Percentiles rank a stretch among this genome's conserved stretches.
phyloP scores from a whole-genome alignment of 768 basidiomycete species.

The Pleurotus tuoliensis region DNA sequence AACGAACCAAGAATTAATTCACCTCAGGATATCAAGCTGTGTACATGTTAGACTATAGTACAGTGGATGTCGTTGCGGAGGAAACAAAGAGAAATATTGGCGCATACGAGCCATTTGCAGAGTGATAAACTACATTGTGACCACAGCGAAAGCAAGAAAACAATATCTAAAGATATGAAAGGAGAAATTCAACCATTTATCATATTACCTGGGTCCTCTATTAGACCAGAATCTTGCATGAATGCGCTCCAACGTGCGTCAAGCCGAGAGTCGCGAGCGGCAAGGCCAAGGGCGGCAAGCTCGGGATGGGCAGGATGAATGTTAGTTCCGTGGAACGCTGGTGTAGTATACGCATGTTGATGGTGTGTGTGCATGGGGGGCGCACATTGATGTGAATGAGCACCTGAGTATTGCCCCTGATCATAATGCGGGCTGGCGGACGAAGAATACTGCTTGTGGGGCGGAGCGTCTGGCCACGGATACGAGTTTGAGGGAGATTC shows the following conservation, averaged over 20 bases:
- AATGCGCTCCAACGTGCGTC: slow-evolving; percentile 61
- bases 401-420: not conserved
- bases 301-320: slow-evolving; percentile 32
- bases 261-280: slow-evolving; percentile 48
- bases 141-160: too few relatives aligned
- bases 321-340: slow-evolving; percentile 9
- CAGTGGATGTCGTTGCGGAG: too few relatives aligned
- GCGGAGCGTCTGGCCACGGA: not conserved
- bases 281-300: slow-evolving; percentile 58
- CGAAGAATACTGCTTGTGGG: too few relatives aligned
- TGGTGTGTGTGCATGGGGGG: slow-evolving; percentile 10
- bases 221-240: slow-evolving; percentile 51
- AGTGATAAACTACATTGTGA: too few relatives aligned
- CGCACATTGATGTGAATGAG: not conserved
- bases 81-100: too few relatives aligned
- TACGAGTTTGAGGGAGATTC: not conserved
- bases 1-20: slow-evolving; percentile 12
- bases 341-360: slow-evolving; percentile 8
- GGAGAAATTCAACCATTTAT: slow-evolving; percentile 8
- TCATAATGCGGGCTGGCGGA: not conserved
- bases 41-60: too few relatives aligned
- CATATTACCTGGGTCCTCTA: slow-evolving; percentile 27
- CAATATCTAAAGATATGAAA: not conserved
- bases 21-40: not conserved
- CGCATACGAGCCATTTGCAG: too few relatives aligned